phyloP scores from a whole-genome alignment of 108 stramenopile genomes.

The Chaetoceros tenuissimus region DNA sequence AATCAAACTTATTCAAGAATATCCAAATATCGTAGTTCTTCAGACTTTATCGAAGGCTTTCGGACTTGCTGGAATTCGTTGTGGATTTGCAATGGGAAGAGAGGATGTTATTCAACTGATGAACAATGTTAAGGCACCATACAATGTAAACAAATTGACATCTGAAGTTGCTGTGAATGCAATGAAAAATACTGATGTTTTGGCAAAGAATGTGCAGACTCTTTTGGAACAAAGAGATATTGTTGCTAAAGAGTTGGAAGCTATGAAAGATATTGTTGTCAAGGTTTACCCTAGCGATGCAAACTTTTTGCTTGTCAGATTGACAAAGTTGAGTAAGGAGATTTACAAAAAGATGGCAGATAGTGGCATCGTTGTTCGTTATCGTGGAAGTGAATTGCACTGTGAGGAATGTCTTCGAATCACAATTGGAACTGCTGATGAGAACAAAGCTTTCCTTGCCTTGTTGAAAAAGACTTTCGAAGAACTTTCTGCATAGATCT shows the following conservation, averaged over 20 bases:
- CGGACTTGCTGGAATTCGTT: conserved; percentile 93
- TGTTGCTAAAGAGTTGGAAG: conserved; percentile 43
- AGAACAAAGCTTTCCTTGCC: conserved; percentile 74
- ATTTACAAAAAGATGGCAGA: conserved; percentile 93
- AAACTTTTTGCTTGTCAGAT: conserved; percentile 85
- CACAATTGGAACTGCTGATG: conserved; percentile 82
- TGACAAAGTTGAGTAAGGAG: conserved; percentile 62
- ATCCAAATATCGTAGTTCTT: conserved; percentile 81
- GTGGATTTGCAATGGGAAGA: conserved; percentile 86
- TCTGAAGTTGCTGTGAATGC: conserved; percentile 77
- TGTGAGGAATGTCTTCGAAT: conserved; percentile 90
- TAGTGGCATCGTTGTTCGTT: conserved; percentile 80
- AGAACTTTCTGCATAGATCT: conserved; percentile 19
- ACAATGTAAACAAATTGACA: conserved; percentile 89
- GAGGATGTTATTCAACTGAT: conserved; percentile 86
- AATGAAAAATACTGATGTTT: conserved; percentile 34
- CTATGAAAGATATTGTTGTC: conserved; percentile 64
- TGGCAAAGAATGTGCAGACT: conserved; percentile 49
- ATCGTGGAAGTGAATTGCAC: conserved; percentile 88
- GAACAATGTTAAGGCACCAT: conserved; percentile 97
- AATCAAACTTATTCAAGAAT: conserved; percentile 45
- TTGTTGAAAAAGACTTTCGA: conserved; percentile 35
- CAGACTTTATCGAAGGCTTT: conserved; percentile 96
- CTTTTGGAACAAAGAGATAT: conserved; percentile 52
- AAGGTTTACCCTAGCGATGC: conserved; percentile 76